Base-by-base conservation (phyloP, 169 alveolate species). In the Cryptosporidium sp. region DNA sequence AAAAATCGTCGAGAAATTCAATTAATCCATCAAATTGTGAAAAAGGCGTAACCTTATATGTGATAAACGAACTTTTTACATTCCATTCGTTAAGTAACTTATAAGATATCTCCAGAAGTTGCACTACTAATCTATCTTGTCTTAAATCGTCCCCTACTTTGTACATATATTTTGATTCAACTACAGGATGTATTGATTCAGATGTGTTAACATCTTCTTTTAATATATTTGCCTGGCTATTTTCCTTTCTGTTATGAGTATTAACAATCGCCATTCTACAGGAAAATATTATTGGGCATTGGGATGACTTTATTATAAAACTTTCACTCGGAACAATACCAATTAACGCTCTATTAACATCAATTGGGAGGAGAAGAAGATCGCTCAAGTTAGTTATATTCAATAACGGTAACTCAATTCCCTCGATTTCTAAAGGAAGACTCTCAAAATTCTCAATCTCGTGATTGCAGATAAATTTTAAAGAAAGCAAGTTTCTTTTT, bases 141-240 rank as follows among this genome's bases (percentile, higher is more conserved):
- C 99, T 87, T 80, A 98, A 93, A 91, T 98, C 99, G 86, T 98
- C 99, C n/a, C 99, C 99, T 14, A 94, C 97, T 84, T 98, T 98
- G 85, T 93, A 97, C 95, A 98, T 95, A 43, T 94, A 85, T 37
- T 85, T 37, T 62, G 86, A 71, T 21, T 85, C 92, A 45, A 71
- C 84, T 21, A 91, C 93, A 31, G 37, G 91, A 39, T 87, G 69
- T 37, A 85, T 62, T 4, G 85, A 62, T 61, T 71, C 74, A 14
- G 91, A 86, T 70, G 26, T 23, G 58, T 61, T n/a, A 45, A 67
- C 37, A 5, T 84, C 43, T 23, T 92, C 93, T 7, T 8, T 6
- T 14, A 23, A 16, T 3, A 62, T 50, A 26, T 84, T 65, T 43
- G 21, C 14, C 35, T 35, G 59, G 18, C 58, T 67, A 26, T 16